A percentile compares a stretch with the other conserved stretches of the same genome.
phyloP scores from a whole-genome alignment of 805 yeast genomes.

The Metschnikowia reukaufii region DNA sequence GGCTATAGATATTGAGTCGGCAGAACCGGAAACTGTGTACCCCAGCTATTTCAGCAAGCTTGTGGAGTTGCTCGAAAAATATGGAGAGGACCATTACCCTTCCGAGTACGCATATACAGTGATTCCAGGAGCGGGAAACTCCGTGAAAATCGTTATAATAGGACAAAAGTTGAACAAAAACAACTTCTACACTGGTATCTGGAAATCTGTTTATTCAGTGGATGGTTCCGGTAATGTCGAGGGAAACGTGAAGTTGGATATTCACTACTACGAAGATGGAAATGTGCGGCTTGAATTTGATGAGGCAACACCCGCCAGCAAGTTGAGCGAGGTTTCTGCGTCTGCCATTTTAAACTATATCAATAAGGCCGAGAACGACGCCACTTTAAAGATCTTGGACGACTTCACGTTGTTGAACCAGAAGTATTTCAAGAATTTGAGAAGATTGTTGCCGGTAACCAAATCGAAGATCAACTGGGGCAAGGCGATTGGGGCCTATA shows the following conservation, averaged over 20 bases:
- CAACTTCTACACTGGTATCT: slow-evolving; percentile 87
- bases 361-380: slow-evolving; percentile 53
- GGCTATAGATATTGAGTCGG: slow-evolving; percentile 54
- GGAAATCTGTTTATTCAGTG: slow-evolving; percentile 68
- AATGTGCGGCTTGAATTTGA: slow-evolving; percentile 72
- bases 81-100: slow-evolving; percentile 69
- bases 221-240: slow-evolving; percentile 29
- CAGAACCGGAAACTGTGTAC: slow-evolving; percentile 24
- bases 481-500: slow-evolving; percentile 83
- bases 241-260: slow-evolving; percentile 66
- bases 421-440: slow-evolving; percentile 72
- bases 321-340: slow-evolving; percentile 26
- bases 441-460: slow-evolving; percentile 91
- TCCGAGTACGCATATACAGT: slow-evolving; percentile 48
- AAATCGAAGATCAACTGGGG: slow-evolving; percentile 95
- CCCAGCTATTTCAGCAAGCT: slow-evolving; percentile 32
- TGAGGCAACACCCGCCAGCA: slow-evolving; percentile 29
- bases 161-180: slow-evolving; percentile 71
- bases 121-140: slow-evolving; percentile 32
- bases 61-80: slow-evolving; percentile 40
- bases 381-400: slow-evolving; percentile 58
- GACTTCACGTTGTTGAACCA: slow-evolving; percentile 76
- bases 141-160: slow-evolving; percentile 54
- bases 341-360: slow-evolving; percentile 47
- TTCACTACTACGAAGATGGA: slow-evolving; percentile 95